Percentiles rank a stretch among this genome's conserved stretches.
Evolutionary conservation across 2,329 filamentous ascomycete genomes (phyloP).

Genomic region (Leptographium galeiforme): DNA sequence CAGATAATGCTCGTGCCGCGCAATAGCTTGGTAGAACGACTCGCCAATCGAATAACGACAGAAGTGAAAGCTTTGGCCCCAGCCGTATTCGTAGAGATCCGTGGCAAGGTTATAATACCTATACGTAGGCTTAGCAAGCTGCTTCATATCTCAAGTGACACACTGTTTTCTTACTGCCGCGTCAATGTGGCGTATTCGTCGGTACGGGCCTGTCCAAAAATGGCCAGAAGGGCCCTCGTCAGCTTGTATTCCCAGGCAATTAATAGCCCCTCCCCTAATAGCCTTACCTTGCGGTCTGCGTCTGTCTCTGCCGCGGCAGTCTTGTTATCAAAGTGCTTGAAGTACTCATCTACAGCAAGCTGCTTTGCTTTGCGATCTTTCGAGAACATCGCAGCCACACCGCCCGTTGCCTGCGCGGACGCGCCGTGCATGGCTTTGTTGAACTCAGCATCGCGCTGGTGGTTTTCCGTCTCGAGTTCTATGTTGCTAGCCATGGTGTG

Average conservation of each 20-base stretch:
- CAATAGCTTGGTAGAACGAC: slow-evolving; percentile 79
- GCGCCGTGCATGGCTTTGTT: slow-evolving; percentile 74
- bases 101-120: slow-evolving; percentile 97
- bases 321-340: slow-evolving; percentile 80
- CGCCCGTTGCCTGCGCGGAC: slow-evolving; percentile 56
- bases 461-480: slow-evolving; percentile 66
- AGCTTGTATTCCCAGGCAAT: neutral
- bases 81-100: slow-evolving; percentile 92
- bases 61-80: slow-evolving; percentile 96
- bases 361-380: slow-evolving; percentile 51
- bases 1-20: slow-evolving; percentile 95
- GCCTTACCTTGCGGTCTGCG: slow-evolving; percentile 57
- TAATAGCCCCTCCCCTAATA: neutral
- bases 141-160: neutral
- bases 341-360: slow-evolving; percentile 66
- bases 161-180: slow-evolving; percentile 47
- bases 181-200: slow-evolving; percentile 89
- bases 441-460: slow-evolving; percentile 76
- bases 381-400: slow-evolving; percentile 69
- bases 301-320: slow-evolving; percentile 63
- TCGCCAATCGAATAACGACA: slow-evolving; percentile 83
- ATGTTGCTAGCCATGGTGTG: slow-evolving; percentile 6
- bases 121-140: neutral
- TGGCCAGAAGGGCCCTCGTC: no score
- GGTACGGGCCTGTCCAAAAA: slow-evolving; percentile 47